Evolutionary conservation across 2,329 filamentous ascomycete genomes (phyloP).

Genomic region (Teratosphaeria destructans): DNA sequence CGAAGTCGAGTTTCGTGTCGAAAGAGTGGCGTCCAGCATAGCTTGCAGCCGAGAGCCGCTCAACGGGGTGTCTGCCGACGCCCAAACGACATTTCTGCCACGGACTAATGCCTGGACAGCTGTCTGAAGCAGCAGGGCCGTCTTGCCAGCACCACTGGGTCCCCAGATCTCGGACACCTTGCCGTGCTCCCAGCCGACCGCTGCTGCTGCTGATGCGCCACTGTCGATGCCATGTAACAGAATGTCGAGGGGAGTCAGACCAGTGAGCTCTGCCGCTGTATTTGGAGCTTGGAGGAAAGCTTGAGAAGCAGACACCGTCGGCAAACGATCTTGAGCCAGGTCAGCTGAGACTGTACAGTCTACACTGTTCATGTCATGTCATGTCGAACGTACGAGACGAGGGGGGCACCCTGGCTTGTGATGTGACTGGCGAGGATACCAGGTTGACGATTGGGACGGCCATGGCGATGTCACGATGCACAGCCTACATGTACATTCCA

Average conservation of each 20-base stretch:
- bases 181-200: conserved; percentile 50
- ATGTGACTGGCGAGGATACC: conserved; percentile 3
- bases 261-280: conserved; percentile 38
- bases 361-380: no score
- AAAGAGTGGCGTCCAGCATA: neutral
- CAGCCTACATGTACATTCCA: neutral
- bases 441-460: conserved; percentile 7
- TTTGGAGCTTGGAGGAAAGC: conserved; percentile 49
- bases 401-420: conserved; percentile 17
- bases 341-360: neutral
- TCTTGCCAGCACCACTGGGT: conserved; percentile 78
- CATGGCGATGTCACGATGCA: conserved; percentile 6
- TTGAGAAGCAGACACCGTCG: conserved; percentile 66
- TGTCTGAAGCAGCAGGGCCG: conserved; percentile 52
- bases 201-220: conserved; percentile 18
- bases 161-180: conserved; percentile 83
- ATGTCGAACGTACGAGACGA: conserved; percentile 27
- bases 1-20: neutral
- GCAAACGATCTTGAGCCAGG: conserved; percentile 53
- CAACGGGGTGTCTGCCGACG: neutral
- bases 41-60: neutral
- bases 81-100: conserved; percentile 5
- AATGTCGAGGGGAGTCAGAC: conserved; percentile 38
- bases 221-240: conserved; percentile 22
- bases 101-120: conserved; percentile 1